A percentile compares a stretch with the other conserved stretches of the same genome.
phyloP scores from a whole-genome alignment of 75 land plant genomes.

The Ceratopteris richardii region DNA sequence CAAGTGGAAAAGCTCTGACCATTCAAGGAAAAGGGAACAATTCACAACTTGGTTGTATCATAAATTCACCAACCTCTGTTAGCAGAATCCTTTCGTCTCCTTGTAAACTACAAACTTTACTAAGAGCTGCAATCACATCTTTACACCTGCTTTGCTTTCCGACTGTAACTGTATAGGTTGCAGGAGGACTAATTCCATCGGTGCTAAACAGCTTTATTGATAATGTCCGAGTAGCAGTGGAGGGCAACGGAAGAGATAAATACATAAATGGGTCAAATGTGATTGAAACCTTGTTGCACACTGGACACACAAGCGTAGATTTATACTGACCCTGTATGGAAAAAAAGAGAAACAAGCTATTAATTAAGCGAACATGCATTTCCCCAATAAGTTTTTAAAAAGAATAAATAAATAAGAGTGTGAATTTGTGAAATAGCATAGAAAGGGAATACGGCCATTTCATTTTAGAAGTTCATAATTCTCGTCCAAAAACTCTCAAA shows the following conservation, averaged over 20 bases:
- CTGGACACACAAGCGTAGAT: conserved; percentile 77
- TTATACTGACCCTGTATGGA: conserved; percentile 71
- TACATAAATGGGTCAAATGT: conserved; percentile 91
- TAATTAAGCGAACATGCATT: no score
- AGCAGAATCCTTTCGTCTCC: conserved; percentile 40
- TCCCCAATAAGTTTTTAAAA: no score
- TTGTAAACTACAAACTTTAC: conserved; percentile 37
- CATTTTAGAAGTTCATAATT: no score
- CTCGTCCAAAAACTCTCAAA: no score
- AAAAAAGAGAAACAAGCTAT: neutral
- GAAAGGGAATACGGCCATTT: no score
- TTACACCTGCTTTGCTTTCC: conserved; percentile 40
- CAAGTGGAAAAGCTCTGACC: no score
- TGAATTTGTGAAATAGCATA: no score
- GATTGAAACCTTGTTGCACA: conserved; percentile 63
- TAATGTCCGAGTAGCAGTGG: conserved; percentile 39
- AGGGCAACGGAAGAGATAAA: conserved; percentile 63
- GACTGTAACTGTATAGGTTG: conserved; percentile 52
- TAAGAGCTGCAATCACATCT: conserved; percentile 42
- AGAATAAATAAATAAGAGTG: no score
- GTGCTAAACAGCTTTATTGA: conserved; percentile 56
- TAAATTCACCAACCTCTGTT: no score
- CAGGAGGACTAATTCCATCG: conserved; percentile 58
- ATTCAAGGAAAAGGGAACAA: no score
- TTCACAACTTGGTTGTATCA: no score